A percentile compares a stretch with the other conserved stretches of the same genome.
These are phyloP conservation scores for Sugiyamaella americana DNA, from an alignment of 805 yeast genomes.

Conservation along the genomic window DNA sequence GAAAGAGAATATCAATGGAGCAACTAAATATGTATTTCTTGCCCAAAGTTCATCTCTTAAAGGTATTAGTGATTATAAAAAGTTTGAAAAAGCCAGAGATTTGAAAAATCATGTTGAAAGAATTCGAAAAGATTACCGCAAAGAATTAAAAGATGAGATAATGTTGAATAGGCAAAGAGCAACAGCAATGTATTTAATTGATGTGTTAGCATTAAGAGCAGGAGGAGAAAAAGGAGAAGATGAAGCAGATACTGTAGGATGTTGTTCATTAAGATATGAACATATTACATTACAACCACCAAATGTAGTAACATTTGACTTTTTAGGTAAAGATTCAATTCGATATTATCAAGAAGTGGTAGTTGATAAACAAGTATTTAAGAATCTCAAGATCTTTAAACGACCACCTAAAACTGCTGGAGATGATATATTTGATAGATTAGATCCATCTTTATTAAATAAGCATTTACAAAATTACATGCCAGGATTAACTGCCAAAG, in stretches of 20 bases:
- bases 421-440: slow-evolving; percentile 85
- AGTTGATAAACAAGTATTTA: slow-evolving; percentile 87
- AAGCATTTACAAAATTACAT: slow-evolving; percentile 83
- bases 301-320: slow-evolving; percentile 78
- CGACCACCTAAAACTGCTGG: slow-evolving; percentile 86
- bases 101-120: slow-evolving; percentile 63
- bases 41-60: slow-evolving; percentile 87
- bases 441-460: slow-evolving; percentile 77
- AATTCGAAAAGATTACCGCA: slow-evolving; percentile 69
- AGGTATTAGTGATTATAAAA: slow-evolving; percentile 84
- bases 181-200: slow-evolving; percentile 88
- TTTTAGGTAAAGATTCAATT: slow-evolving; percentile 92
- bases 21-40: slow-evolving; percentile 81
- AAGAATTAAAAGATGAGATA: slow-evolving; percentile 60
- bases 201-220: slow-evolving; percentile 90
- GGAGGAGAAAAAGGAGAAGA: slow-evolving; percentile 97
- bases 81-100: slow-evolving; percentile 90
- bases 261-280: slow-evolving; percentile 88
- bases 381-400: slow-evolving; percentile 79
- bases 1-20: slow-evolving; percentile 85
- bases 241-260: slow-evolving; percentile 97
- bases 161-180: slow-evolving; percentile 91
- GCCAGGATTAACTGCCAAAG: slow-evolving; percentile 93
- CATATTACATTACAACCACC: slow-evolving; percentile 86
- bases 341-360: slow-evolving; percentile 87